Evolutionary conservation across 108 stramenopile genomes (phyloP), one percentile per base, ranked within the genome.

Genomic region (Cyclotella atomus): DNA sequence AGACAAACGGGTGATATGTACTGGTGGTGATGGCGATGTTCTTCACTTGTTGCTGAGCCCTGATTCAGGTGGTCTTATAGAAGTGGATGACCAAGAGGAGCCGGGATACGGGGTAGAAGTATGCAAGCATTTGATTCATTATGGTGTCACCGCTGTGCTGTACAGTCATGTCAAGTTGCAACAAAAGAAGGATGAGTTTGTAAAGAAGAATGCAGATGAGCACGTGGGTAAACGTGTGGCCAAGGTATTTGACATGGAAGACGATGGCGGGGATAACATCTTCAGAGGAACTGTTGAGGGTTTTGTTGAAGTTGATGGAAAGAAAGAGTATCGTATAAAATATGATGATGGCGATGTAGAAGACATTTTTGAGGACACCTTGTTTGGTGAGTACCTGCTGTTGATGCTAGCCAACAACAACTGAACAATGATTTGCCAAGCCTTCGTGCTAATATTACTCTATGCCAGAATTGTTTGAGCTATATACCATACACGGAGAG

Each of bases 311-410:
- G 55, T 44, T 1, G 75, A 77, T 10, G 83, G 59, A 24, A 3
- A 69, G 2, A 56, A 45, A 19, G 34, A 52, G 27, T 93, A 75
- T 56, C 64, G 65, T 23, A 76, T 93, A 35, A 45, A 49, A 25
- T 93, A 88, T 74, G 89, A 90, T 69, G 88, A 93, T 77, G 87
- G 83, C 19, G 92, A 93, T 65, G 16, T 12, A 17, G 92, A 91
- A 69, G 79, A 91, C 24, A 46, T 87, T 41, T 49, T 59, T 10
- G 14, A 72, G 2, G 57, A 53, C 0, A 85, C 83, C 34, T 45
- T 93, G 29, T 59, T 77, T 43, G 88, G 88, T 92, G 76, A 69
- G 91, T 28, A 49, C n/a, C 75, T 17, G 14, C 12, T 8, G 19
- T 24, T 49, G 50, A 55, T 35, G 17, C 19, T 75, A 23, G 8